Evolutionary conservation across 495 filamentous ascomycete species (phyloP).

Genomic region (Daldinia caldariorum): DNA sequence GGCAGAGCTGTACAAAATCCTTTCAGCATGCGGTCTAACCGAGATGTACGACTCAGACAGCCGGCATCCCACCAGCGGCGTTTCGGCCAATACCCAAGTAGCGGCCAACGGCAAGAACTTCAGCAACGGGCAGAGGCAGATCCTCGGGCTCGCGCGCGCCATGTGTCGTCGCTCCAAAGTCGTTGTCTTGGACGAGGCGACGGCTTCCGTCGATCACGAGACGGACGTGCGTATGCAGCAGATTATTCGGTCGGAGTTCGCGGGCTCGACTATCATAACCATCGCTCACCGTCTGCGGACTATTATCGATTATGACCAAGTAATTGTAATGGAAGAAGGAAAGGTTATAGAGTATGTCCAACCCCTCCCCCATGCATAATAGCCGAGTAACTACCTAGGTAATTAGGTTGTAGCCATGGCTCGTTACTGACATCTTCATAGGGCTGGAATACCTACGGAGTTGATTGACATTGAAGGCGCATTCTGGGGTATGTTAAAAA

Average conservation of each 20-base stretch:
- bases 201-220: slow-evolving; percentile 59
- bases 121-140: slow-evolving; percentile 29
- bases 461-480: slow-evolving; percentile 21
- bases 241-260: slow-evolving; percentile 66
- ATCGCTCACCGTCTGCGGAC: slow-evolving; percentile 68
- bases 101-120: slow-evolving; percentile 27
- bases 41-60: neutral
- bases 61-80: neutral
- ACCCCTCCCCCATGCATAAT: neutral
- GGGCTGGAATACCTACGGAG: slow-evolving; percentile 17
- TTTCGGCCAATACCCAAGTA: slow-evolving; percentile 17
- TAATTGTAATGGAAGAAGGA: slow-evolving; percentile 48
- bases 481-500: slow-evolving; percentile 34
- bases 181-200: slow-evolving; percentile 50
- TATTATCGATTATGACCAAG: slow-evolving; percentile 56
- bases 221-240: slow-evolving; percentile 67
- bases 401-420: neutral
- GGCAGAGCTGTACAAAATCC: slow-evolving; percentile 64
- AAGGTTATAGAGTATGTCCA: slow-evolving; percentile 44
- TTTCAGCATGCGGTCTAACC: slow-evolving; percentile 51
- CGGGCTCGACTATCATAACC: slow-evolving; percentile 63
- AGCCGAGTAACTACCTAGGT: too few species aligned
- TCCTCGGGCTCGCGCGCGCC: slow-evolving; percentile 28
- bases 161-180: slow-evolving; percentile 48
- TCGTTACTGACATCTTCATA: slow-evolving; percentile 10